Percentiles rank a stretch among this genome's conserved stretches.
Evolutionary conservation across 2,329 filamentous ascomycete genomes (phyloP).

Genomic region (Passalora sequoiae): DNA sequence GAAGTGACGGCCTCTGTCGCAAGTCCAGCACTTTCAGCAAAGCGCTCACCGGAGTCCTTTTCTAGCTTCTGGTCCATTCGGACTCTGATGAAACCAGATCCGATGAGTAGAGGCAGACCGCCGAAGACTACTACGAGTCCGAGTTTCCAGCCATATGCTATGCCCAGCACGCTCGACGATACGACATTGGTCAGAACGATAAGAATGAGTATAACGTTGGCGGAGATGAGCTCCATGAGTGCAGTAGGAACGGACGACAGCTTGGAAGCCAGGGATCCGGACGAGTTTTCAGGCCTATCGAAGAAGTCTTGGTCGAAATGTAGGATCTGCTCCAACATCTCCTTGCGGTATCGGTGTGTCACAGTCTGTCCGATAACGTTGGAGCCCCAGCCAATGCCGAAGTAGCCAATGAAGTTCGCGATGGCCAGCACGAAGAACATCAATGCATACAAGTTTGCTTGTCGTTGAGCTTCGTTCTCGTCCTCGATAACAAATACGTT

Average conservation of each 20-base stretch:
- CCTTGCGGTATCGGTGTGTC: slow-evolving; percentile 33
- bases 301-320: slow-evolving; percentile 33
- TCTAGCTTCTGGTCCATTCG: slow-evolving; percentile 34
- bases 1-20: slow-evolving; percentile 34
- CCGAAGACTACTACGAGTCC: slow-evolving; percentile 33
- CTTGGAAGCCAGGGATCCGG: slow-evolving; percentile 45
- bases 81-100: slow-evolving; percentile 33
- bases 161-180: slow-evolving; percentile 28
- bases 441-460: slow-evolving; percentile 49
- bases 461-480: slow-evolving; percentile 32
- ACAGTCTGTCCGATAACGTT: slow-evolving; percentile 45
- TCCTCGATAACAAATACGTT: slow-evolving; percentile 43
- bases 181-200: slow-evolving; percentile 33
- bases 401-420: slow-evolving; percentile 41
- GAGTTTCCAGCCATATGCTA: slow-evolving; percentile 37
- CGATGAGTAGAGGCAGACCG: slow-evolving; percentile 33
- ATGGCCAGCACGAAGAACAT: slow-evolving; percentile 55
- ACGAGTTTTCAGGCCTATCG: slow-evolving; percentile 45
- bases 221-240: slow-evolving; percentile 47
- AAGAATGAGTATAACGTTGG: slow-evolving; percentile 39
- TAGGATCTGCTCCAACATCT: slow-evolving; percentile 31
- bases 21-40: slow-evolving; percentile 33
- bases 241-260: slow-evolving; percentile 48
- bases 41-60: slow-evolving; percentile 25
- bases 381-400: slow-evolving; percentile 42